These are phyloP conservation scores for Gaertneriomyces sp. DNA, from an alignment of 192 early-diverging fungal species.

Conservation along the genomic window DNA sequence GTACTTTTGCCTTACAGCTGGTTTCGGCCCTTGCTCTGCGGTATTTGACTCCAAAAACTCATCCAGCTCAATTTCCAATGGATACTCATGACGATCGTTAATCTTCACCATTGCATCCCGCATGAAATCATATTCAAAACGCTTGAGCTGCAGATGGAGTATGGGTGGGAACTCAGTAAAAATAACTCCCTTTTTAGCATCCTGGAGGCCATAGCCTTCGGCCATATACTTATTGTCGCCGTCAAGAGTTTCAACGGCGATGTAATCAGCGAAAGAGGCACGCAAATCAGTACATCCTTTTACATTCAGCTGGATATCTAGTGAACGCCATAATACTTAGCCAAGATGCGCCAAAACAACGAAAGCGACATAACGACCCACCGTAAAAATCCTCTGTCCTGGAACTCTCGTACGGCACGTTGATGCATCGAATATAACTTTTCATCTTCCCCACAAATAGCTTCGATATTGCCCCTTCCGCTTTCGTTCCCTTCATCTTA, in stretches of 20 bases:
- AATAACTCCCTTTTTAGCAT: slow-evolving; percentile 94
- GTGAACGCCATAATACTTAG: not conserved
- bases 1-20: slow-evolving; percentile 67
- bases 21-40: slow-evolving; percentile 51
- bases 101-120: slow-evolving; percentile 90
- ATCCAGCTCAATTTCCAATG: slow-evolving; percentile 77
- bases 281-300: slow-evolving; percentile 83
- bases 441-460: slow-evolving; percentile 98
- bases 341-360: not conserved
- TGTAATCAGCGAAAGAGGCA: slow-evolving; percentile 90
- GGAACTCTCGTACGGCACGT: slow-evolving; percentile 93
- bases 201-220: slow-evolving; percentile 92
- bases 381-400: slow-evolving; percentile 91
- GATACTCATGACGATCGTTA: slow-evolving; percentile 97
- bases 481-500: slow-evolving; percentile 95
- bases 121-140: slow-evolving; percentile 96
- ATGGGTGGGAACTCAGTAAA: slow-evolving; percentile 92
- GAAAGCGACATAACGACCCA: not conserved
- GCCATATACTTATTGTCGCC: slow-evolving; percentile 96
- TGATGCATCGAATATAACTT: slow-evolving; percentile 92
- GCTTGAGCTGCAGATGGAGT: slow-evolving; percentile 91
- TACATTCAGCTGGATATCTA: slow-evolving; percentile 95
- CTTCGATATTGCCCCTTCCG: slow-evolving; percentile 83
- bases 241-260: slow-evolving; percentile 85
- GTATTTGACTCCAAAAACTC: slow-evolving; percentile 59